Evolutionary conservation across 805 yeast species (phyloP), one percentile per base, ranked within the genome.

Genomic region (Danielia reshetovae): DNA sequence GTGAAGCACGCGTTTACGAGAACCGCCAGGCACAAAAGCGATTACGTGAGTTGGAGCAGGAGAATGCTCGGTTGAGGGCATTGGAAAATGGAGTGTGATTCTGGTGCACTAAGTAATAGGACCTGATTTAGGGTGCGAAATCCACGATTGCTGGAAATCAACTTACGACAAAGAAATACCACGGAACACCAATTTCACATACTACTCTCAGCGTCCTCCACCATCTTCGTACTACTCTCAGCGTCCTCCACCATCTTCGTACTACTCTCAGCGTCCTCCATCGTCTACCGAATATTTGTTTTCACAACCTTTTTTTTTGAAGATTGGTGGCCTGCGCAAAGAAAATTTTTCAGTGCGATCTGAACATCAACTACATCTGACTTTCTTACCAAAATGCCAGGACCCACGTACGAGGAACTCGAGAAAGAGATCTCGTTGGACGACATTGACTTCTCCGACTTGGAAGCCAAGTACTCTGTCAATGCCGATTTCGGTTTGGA

Each of bases 361-460:
- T 5, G 28, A 35, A 27, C n/a, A 17, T 13, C 13, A 32, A 24
- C 30, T 10, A 21, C 30, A 14, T 23, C 19, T 24, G 13, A 29
- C 14, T 12, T 23, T 9, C 16, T n/a, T n/a, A n/a, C n/a, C 17
- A 40, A 12, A 35, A 45, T 45, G 49, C 32, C 43, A 18, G 49
- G 40, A 12, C 42, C 37, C 27, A 16, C 32, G 13, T 43, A 43
- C 46, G 62, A 52, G 29, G 60, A 58, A 29, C 65, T 66, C 46
- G 72, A 62, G 41, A 55, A 56, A 40, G 64, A 68, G 46, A 52
- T 67, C 51, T 51, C 51, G 26, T 48, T 65, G 32, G 70, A 65
- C 32, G 81, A 81, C 46, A 65, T 85, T 50, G 90, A 83, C 58
- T 88, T 85, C 65, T 66, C 86, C 42, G 97, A 89, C 59, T 72